Evolutionary conservation across 1,284 basidiomycete species (phyloP).

Genomic region (Schizophyllum amplum): DNA sequence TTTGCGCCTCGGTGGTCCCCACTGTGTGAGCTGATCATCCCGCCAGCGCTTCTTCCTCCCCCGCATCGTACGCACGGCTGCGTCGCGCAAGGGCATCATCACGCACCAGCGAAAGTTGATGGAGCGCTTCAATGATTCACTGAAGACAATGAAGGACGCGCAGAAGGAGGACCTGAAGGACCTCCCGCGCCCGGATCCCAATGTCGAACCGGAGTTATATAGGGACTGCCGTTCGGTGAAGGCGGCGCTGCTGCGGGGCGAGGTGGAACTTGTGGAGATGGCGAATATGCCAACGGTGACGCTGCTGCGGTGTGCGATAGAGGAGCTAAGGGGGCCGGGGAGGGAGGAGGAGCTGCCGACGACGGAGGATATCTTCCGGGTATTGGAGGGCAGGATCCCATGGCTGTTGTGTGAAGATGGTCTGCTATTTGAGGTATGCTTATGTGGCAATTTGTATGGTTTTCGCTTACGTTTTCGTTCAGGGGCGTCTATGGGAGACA

Average conservation of each 20-base stretch:
- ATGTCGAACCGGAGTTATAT: conserved; percentile 41
- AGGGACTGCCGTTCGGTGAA: conserved; percentile 36
- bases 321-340: conserved; percentile 36
- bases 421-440: conserved; percentile 40
- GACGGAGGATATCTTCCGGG: conserved; percentile 49
- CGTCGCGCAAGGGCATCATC: conserved; percentile 52
- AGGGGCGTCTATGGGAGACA: conserved; percentile 55
- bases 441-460: neutral
- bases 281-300: conserved; percentile 39
- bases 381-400: conserved; percentile 45
- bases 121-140: conserved; percentile 41
- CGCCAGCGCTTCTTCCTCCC: conserved; percentile 60
- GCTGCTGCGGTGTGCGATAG: conserved; percentile 53
- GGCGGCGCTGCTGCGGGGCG: conserved; percentile 30
- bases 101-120: conserved; percentile 51
- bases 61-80: conserved; percentile 45
- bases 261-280: conserved; percentile 22
- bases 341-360: conserved; percentile 29
- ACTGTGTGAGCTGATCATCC: neutral
- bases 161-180: conserved; percentile 46
- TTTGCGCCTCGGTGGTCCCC: conserved; percentile 1
- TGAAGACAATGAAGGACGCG: conserved; percentile 40
- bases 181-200: conserved; percentile 43
- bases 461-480: neutral
- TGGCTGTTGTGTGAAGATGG: conserved; percentile 49